Evolutionary conservation across 257 asterid genomes (phyloP).

Genomic region (Nicotiana noctiflora): DNA sequence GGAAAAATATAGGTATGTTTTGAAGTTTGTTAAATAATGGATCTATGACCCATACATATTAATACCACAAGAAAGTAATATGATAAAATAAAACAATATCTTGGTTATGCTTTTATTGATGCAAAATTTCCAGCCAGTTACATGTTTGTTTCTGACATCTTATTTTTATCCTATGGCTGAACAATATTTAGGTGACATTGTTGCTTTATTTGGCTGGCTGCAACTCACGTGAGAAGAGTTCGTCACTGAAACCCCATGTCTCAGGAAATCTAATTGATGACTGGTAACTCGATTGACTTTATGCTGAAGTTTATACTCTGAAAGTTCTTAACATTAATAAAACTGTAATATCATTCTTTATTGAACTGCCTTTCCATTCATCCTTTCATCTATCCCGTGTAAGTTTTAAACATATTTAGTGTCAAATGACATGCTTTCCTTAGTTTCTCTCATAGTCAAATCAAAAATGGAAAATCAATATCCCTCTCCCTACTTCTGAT

Average conservation of each 20-base stretch:
- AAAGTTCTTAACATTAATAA: background rate
- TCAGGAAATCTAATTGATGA: slow-evolving; percentile 79
- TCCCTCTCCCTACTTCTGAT: too few relatives aligned
- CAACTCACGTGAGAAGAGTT: slow-evolving; percentile 53
- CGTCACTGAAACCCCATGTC: slow-evolving; percentile 79
- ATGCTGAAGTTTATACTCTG: background rate
- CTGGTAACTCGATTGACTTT: slow-evolving; percentile 45
- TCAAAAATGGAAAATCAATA: too few relatives aligned
- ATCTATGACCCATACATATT: too few relatives aligned
- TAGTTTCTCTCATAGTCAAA: too few relatives aligned
- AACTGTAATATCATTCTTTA: background rate
- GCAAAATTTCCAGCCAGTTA: background rate
- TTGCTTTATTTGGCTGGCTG: slow-evolving; percentile 61
- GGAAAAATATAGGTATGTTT: background rate
- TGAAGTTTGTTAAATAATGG: too few relatives aligned
- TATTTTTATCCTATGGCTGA: slow-evolving; percentile 12
- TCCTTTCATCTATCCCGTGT: background rate
- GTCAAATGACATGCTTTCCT: too few relatives aligned
- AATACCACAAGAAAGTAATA: background rate
- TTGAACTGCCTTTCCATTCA: background rate
- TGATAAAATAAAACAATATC: background rate
- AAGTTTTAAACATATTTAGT: too few relatives aligned
- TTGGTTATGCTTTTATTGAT: background rate
- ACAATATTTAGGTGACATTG: slow-evolving; percentile 45
- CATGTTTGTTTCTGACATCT: too few relatives aligned